These are phyloP conservation scores for Scleroderma citrinum DNA, from an alignment of 768 basidiomycete species.

Conservation along the genomic window DNA sequence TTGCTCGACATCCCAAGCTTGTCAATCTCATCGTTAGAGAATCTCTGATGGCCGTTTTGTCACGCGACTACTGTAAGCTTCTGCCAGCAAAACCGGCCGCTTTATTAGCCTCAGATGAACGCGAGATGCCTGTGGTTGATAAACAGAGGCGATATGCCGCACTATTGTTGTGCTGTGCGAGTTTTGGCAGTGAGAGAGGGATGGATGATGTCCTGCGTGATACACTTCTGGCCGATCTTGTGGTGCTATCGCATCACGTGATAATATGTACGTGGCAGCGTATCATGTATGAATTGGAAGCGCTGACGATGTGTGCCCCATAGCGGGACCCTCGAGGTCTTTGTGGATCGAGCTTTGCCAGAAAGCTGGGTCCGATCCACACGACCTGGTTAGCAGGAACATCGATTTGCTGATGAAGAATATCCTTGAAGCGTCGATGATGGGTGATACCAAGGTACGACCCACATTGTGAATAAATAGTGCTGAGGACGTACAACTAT, in stretches of 20 bases:
- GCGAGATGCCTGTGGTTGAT: slow-evolving; percentile 37
- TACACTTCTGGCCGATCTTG: slow-evolving; percentile 42
- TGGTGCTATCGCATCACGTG: slow-evolving; percentile 74
- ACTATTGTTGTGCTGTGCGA: slow-evolving; percentile 46
- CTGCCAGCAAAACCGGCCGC: slow-evolving; percentile 20
- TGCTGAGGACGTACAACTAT: neutral
- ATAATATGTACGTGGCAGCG: slow-evolving; percentile 41
- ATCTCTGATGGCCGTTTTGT: slow-evolving; percentile 45
- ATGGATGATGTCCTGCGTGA: slow-evolving; percentile 38
- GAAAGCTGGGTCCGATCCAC: slow-evolving; percentile 61
- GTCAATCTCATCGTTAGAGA: slow-evolving; percentile 52
- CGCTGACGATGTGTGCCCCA: neutral
- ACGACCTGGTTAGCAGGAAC: slow-evolving; percentile 46
- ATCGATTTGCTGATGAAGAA: slow-evolving; percentile 44
- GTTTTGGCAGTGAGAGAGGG: slow-evolving; percentile 35
- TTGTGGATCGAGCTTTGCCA: slow-evolving; percentile 82
- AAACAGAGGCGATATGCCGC: slow-evolving; percentile 49
- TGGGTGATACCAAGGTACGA: slow-evolving; percentile 40
- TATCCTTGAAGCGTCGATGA: slow-evolving; percentile 42
- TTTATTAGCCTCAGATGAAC: slow-evolving; percentile 24
- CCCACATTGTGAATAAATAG: neutral
- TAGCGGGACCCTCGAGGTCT: slow-evolving; percentile 14
- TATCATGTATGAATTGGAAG: neutral
- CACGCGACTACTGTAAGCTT: slow-evolving; percentile 33
- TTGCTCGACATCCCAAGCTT: slow-evolving; percentile 39